Evolutionary conservation across 805 yeast genomes (phyloP).

Genomic region (Wickerhamiella parazyma): DNA sequence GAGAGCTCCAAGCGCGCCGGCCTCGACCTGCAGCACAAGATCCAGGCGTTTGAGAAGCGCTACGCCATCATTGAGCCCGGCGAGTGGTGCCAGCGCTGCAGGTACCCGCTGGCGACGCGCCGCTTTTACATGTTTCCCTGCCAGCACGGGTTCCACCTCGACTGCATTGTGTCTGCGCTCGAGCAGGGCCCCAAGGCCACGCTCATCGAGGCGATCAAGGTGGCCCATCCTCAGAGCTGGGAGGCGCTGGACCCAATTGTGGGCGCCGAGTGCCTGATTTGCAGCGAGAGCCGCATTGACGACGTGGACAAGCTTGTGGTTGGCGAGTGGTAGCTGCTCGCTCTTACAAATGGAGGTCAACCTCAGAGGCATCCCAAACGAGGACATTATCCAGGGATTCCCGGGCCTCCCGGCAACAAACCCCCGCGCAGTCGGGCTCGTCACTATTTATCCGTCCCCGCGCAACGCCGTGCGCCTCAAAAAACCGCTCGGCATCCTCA

Average conservation of each 20-base stretch:
- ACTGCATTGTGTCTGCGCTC: slow-evolving; percentile 59
- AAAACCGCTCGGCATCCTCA: slow-evolving; percentile 17
- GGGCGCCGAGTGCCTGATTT: slow-evolving; percentile 54
- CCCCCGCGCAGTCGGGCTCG: slow-evolving; percentile 30
- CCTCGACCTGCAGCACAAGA: slow-evolving; percentile 45
- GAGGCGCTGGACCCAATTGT: slow-evolving; percentile 41
- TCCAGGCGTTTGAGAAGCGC: slow-evolving; percentile 36
- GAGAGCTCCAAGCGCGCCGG: slow-evolving; percentile 50
- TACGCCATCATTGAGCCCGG: slow-evolving; percentile 68
- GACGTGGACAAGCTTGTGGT: slow-evolving; percentile 49
- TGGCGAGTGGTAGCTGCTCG: slow-evolving; percentile 8
- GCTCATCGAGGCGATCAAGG: background rate
- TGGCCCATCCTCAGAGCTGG: background rate
- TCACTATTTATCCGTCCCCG: slow-evolving; percentile 23
- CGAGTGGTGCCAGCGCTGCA: slow-evolving; percentile 64
- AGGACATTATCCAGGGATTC: slow-evolving; percentile 30
- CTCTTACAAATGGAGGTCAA: slow-evolving; percentile 13
- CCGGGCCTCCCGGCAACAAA: slow-evolving; percentile 33
- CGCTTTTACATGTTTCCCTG: slow-evolving; percentile 80
- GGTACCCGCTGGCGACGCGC: slow-evolving; percentile 52
- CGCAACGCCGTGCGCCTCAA: slow-evolving; percentile 11
- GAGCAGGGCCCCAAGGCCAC: slow-evolving; percentile 23
- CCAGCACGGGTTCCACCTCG: slow-evolving; percentile 77
- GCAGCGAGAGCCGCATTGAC: slow-evolving; percentile 61
- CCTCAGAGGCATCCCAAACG: slow-evolving; percentile 28